Conservation (phyloP, 345 rosid species). For the Bruguiera gymnorhiza region DNA sequence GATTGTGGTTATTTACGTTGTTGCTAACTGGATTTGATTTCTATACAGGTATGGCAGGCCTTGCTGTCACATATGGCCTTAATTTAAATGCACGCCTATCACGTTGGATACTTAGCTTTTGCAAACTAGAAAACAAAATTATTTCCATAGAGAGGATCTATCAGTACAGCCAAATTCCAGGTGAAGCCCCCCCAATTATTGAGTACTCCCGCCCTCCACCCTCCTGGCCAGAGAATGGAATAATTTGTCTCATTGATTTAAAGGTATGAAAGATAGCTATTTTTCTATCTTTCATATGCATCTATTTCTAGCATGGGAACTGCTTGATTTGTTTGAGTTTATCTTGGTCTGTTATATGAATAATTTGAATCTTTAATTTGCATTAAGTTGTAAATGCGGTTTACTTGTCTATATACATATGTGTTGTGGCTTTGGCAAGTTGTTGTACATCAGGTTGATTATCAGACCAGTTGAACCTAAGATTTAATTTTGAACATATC, state of each 20-base stretch:
- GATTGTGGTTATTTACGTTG: conserved; percentile 4
- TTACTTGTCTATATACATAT: neutral
- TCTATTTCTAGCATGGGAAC: neutral
- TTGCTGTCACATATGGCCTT: conserved; percentile 98
- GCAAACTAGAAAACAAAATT: conserved; percentile 98
- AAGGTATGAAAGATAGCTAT: conserved; percentile 48
- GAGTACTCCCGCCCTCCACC: conserved; percentile 68
- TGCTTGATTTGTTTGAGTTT: neutral
- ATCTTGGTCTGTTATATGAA: neutral
- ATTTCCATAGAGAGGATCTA: conserved; percentile 96
- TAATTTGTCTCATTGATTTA: conserved; percentile 72
- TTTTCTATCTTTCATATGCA: neutral
- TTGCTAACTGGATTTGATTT: conserved; percentile 19
- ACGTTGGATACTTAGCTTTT: conserved; percentile 98
- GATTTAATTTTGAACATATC: no score
- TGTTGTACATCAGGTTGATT: no score
- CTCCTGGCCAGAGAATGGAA: conserved; percentile 88
- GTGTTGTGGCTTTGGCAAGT: no score
- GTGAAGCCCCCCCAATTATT: conserved; percentile 69
- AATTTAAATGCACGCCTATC: conserved; percentile 95
- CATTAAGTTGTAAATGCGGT: neutral
- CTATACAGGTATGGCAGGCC: conserved; percentile 95
- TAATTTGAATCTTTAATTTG: neutral
- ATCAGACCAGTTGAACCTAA: no score
- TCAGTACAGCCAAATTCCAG: conserved; percentile 83